Percentiles rank a stretch among this genome's conserved stretches.
Conservation (phyloP, 116 monocot genomes). For the Iris pallida region DNA sequence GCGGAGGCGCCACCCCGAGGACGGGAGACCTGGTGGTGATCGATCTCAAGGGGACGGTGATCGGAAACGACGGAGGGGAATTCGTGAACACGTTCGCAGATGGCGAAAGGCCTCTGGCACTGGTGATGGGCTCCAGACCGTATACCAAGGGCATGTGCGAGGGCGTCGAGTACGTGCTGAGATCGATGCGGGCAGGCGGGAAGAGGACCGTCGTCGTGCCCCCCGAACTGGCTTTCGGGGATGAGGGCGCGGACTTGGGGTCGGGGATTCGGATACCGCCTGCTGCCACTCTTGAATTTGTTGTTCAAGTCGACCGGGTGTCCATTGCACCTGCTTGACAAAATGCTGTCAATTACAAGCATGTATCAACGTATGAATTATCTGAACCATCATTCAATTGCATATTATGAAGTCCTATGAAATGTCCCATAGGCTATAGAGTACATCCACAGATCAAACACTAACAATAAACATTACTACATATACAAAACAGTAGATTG, state of each 20-base stretch:
- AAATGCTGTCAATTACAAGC: too few species aligned
- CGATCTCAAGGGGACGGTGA: slow-evolving; percentile 66
- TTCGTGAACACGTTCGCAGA: slow-evolving; percentile 80
- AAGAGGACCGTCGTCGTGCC: slow-evolving; percentile 77
- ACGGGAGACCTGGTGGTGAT: slow-evolving; percentile 74
- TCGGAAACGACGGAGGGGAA: slow-evolving; percentile 28
- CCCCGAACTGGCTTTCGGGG: slow-evolving; percentile 64
- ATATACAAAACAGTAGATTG: too few species aligned
- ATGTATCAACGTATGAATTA: too few species aligned
- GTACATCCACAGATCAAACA: too few species aligned
- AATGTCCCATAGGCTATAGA: too few species aligned
- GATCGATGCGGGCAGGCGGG: slow-evolving; percentile 79
- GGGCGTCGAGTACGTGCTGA: slow-evolving; percentile 67
- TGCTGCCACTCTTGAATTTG: too few species aligned
- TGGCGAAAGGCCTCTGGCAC: slow-evolving; percentile 65
- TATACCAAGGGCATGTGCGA: slow-evolving; percentile 94
- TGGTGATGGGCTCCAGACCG: slow-evolving; percentile 79
- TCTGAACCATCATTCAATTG: too few species aligned
- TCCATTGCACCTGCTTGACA: too few species aligned
- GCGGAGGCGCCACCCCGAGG: slow-evolving; percentile 74
- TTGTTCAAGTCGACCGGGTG: not conserved
- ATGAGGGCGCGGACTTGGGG: slow-evolving; percentile 48
- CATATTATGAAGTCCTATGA: too few species aligned
- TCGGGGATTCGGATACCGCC: too few species aligned
- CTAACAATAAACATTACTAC: too few species aligned